Conservation (phyloP, 2,329 filamentous ascomycete species). For the Tolypocladium sp. region DNA sequence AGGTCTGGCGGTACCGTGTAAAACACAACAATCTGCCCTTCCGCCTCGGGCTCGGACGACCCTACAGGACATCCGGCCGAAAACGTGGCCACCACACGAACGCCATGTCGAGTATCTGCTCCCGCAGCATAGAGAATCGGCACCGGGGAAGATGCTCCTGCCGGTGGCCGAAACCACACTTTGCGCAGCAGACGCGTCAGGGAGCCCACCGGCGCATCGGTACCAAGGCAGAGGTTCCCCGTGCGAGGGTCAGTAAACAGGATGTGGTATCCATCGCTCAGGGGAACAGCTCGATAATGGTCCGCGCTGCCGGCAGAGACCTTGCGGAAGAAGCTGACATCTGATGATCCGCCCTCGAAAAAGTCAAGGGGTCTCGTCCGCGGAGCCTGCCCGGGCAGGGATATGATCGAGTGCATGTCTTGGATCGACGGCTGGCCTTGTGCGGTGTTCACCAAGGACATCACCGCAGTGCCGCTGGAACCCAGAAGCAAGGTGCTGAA, state of each 20-base stretch:
- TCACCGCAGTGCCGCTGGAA: slow-evolving; percentile 9
- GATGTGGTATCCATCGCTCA: slow-evolving; percentile 57
- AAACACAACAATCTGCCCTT: slow-evolving; percentile 38
- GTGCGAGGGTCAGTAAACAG: slow-evolving; percentile 54
- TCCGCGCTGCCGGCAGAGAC: slow-evolving; percentile 39
- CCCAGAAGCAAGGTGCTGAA: slow-evolving; percentile 13
- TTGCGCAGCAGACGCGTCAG: slow-evolving; percentile 45
- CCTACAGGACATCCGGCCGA: slow-evolving; percentile 18
- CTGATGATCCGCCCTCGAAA: neutral
- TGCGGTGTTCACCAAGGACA: slow-evolving; percentile 3
- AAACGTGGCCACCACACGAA: slow-evolving; percentile 50
- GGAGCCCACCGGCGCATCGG: slow-evolving; percentile 46
- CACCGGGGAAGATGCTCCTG: slow-evolving; percentile 16
- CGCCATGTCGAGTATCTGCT: slow-evolving; percentile 46
- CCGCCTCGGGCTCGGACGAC: neutral
- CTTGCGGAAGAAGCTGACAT: slow-evolving; percentile 8
- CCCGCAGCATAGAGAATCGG: slow-evolving; percentile 48
- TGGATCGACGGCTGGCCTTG: neutral
- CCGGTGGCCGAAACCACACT: slow-evolving; percentile 37
- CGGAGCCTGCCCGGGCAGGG: neutral
- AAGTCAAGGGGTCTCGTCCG: neutral
- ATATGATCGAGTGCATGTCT: neutral
- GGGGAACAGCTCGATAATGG: slow-evolving; percentile 53
- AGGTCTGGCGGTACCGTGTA: slow-evolving; percentile 53
- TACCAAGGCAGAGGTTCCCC: slow-evolving; percentile 49